A percentile compares a stretch with the other conserved stretches of the same genome.
phyloP scores from a whole-genome alignment of 257 asterid genomes.

The Jasminum sambac region DNA sequence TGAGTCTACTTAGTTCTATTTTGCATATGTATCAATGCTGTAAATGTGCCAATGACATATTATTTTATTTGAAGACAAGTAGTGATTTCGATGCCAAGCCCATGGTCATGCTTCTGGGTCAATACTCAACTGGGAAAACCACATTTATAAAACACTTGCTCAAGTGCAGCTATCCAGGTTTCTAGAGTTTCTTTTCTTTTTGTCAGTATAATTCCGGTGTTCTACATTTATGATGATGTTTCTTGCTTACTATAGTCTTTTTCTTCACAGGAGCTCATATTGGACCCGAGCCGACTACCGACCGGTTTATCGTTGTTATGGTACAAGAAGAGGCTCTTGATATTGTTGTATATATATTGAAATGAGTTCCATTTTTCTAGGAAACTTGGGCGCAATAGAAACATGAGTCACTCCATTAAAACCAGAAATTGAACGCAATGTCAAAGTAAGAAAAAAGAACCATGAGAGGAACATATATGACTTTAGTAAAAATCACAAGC shows the following conservation, averaged over 20 bases:
- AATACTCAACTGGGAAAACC: conserved; percentile 96
- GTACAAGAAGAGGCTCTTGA: conserved; percentile 34
- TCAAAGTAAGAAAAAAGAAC: not conserved
- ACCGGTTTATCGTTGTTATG: conserved; percentile 88
- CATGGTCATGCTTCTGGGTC: conserved; percentile 99
- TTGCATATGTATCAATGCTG: not conserved
- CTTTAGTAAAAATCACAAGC: too few species aligned
- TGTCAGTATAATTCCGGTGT: not conserved
- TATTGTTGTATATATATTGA: not conserved
- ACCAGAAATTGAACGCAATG: conserved; percentile 8
- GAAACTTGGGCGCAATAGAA: conserved; percentile 4
- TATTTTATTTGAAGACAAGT: conserved; percentile 48
- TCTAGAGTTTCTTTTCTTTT: conserved; percentile 12
- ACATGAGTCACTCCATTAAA: not conserved
- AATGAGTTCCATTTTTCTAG: conserved; percentile 1
- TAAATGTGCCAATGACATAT: conserved; percentile 19
- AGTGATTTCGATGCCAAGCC: conserved; percentile 97
- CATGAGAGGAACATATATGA: too few species aligned
- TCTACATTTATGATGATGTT: not conserved
- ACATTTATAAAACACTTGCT: conserved; percentile 91
- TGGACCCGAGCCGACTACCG: conserved; percentile 99
- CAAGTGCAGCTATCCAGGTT: conserved; percentile 84
- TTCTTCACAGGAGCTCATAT: conserved; percentile 80
- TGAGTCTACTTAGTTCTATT: not conserved
- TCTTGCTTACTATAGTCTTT: conserved; percentile 19